A percentile compares a stretch with the other conserved stretches of the same genome.
phyloP scores from a whole-genome alignment of 2,329 filamentous ascomycete species.

The Penicillium polonicum region DNA sequence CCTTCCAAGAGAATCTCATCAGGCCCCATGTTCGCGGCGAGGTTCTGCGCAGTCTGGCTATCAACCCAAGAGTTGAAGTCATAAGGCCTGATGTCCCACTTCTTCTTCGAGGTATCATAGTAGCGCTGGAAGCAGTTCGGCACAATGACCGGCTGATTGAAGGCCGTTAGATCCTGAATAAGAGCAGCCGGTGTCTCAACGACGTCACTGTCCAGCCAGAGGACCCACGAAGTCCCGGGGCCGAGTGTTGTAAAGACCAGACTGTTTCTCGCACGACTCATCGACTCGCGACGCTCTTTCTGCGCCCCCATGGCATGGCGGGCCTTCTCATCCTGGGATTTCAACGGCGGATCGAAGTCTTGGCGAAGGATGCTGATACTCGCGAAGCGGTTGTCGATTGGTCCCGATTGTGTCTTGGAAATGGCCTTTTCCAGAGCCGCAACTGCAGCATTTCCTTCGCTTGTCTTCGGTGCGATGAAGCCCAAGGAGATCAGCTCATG shows the following conservation, averaged over 20 bases:
- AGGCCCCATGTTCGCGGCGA: conserved; percentile 76
- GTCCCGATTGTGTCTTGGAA: conserved; percentile 77
- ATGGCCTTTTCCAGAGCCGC: conserved; percentile 80
- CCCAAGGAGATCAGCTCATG: conserved; percentile 92
- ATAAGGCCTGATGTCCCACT: conserved; percentile 76
- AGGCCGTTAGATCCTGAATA: conserved; percentile 85
- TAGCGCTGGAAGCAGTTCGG: conserved; percentile 95
- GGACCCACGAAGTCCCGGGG: conserved; percentile 87
- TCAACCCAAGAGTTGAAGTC: conserved; percentile 99
- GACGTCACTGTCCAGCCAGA: conserved; percentile 93
- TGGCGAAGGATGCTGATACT: conserved; percentile 92
- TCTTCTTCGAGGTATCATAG: conserved; percentile 68
- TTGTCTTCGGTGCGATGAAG: conserved; percentile 93
- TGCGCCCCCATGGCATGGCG: conserved; percentile 91
- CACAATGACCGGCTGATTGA: conserved; percentile 87
- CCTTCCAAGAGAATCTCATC: conserved; percentile 94
- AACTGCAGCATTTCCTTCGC: conserved; percentile 86
- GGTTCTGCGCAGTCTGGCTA: conserved; percentile 71
- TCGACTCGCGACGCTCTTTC: conserved; percentile 78
- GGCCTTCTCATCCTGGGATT: conserved; percentile 80
- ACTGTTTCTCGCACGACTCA: conserved; percentile 92
- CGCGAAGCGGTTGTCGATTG: conserved; percentile 79
- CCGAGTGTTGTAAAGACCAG: conserved; percentile 93
- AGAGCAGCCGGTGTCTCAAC: conserved; percentile 80
- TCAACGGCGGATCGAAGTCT: conserved; percentile 81